Base-by-base conservation (phyloP, 257 asterid species). In the Scutellaria baicalensis region DNA sequence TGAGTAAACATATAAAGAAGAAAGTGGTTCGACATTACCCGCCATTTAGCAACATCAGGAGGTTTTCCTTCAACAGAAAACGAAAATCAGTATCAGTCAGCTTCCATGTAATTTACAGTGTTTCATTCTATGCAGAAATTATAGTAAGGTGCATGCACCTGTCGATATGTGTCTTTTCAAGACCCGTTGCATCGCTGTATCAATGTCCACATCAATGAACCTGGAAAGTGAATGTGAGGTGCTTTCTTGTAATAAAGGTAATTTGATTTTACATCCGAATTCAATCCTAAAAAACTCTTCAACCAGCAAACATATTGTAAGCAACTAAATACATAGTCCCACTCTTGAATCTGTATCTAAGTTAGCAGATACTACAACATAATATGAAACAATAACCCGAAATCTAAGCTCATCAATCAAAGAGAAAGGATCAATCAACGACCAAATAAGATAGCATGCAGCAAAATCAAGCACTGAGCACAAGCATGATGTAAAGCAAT, bases 101-200 rank as follows among this genome's bases (percentile, higher is more conserved):
- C 65, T 59, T 64, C 20, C 10, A 33, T 6, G 11, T 31, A 21
- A n/a, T 58, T 40, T 35, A 2, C 3, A 6, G 17, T 42, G 17
- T 42, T 56, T 40, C 35, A 23, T 18, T 45, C 6, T 60, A 48
- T 69, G 13, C 47, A 20, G 6, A 36, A 66, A 51, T 35, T 56
- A 13, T 18, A 69, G 71, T 51, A 21, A 80, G 49, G 39, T 42
- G 54, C 49, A 69, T 69, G 69, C 44, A 88, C 98, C 98, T 73
- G 98, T 93, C 35, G 95, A 83, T 76, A 88, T 71, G 57, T 93
- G 98, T 82, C 98, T 85, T 80, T 62, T 84, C 51, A 84, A 66
- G 55, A 93, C 98, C 27, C 97, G 93, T 50, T 85, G 81, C 98
- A 93, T 90, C 68, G 98, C 85, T 80, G 83, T 86, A 68, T 84